Base-by-base conservation (phyloP, 2,329 filamentous ascomycete genomes). In the Penicillium sp. region DNA sequence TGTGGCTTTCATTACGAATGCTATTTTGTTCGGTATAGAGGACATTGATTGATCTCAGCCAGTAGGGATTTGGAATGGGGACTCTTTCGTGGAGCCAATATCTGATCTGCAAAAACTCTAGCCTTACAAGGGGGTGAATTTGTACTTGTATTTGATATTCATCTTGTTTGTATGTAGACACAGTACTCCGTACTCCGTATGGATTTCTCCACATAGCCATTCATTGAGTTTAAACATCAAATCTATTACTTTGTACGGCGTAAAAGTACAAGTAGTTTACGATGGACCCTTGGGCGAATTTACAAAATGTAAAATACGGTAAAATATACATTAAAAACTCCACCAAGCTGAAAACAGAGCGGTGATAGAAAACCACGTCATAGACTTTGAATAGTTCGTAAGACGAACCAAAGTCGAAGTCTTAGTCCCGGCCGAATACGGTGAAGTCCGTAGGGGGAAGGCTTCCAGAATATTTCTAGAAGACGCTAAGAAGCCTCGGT, bases 401-500 rank as follows among this genome's bases (percentile, higher is more conserved):
- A 27, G 24, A 27, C 8, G 9, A 48, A 41, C 31, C 51, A 38
- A 5, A 45, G 32, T 39, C 40, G 29, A 39, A 21, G 16, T 34
- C 21, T 27, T 27, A 36, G n/a, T 36, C 11, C 18, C 44, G 50
- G 13, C 9, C 9, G 16, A 24, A 38, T 53, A 50, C 51, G 53
- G 44, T 29, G 29, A 56, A 50, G 32, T 54, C 52, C 47, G 53
- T 50, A 42, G 48, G 57, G 55, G 56, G 68, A 71, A 69, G 43
- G 42, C 50, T 68, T 71, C 66, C 50, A 64, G 69, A 72, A 72
- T 41, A 29, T 46, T 66, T 68, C 59, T 61, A 42, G 67, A 71
- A 71, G 39, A 51, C 63, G 48, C 65, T 61, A 55, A 68, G 60
- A 66, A 64, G 45, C 32, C 50, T 22, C 38, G 3, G 32, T 53